Conservation (phyloP, 2,329 filamentous ascomycete species). For the Paecilomyces niveus region DNA sequence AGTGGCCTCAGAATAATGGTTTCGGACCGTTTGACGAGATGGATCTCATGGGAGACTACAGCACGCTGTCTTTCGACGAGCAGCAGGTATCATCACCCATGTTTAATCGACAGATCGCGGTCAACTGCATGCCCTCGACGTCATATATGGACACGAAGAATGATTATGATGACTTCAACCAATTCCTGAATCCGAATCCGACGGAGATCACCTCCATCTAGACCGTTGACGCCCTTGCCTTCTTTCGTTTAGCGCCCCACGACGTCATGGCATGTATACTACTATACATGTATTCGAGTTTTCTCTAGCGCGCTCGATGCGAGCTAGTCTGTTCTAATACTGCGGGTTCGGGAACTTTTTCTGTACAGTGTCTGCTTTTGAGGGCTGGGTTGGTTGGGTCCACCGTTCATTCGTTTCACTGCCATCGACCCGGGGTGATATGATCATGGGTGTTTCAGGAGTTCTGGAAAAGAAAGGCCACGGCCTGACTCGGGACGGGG, state of each 20-base stretch:
- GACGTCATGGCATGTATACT: slow-evolving; percentile 3
- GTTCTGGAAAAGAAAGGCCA: background rate
- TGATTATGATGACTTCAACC: slow-evolving; percentile 34
- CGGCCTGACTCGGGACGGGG: background rate
- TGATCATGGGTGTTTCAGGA: background rate
- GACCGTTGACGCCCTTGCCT: background rate
- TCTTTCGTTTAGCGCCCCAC: background rate
- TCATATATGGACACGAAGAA: slow-evolving; percentile 23
- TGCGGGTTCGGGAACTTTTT: background rate
- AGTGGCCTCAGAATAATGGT: slow-evolving; percentile 14
- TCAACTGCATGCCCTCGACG: slow-evolving; percentile 25
- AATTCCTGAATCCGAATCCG: slow-evolving; percentile 32
- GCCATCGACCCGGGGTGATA: background rate
- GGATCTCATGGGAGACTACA: slow-evolving; percentile 26
- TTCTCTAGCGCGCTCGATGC: background rate
- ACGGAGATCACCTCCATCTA: slow-evolving; percentile 31
- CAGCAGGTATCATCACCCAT: slow-evolving; percentile 23
- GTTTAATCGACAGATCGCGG: slow-evolving; percentile 27
- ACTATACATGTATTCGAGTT: background rate
- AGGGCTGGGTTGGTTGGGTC: background rate
- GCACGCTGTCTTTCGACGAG: slow-evolving; percentile 27
- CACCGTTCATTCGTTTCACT: background rate
- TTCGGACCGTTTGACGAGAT: slow-evolving; percentile 26
- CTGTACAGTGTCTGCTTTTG: background rate
- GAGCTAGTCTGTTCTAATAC: background rate